Base-by-base conservation (phyloP, 2,329 filamentous ascomycete genomes). In the Ilyonectria robusta region DNA sequence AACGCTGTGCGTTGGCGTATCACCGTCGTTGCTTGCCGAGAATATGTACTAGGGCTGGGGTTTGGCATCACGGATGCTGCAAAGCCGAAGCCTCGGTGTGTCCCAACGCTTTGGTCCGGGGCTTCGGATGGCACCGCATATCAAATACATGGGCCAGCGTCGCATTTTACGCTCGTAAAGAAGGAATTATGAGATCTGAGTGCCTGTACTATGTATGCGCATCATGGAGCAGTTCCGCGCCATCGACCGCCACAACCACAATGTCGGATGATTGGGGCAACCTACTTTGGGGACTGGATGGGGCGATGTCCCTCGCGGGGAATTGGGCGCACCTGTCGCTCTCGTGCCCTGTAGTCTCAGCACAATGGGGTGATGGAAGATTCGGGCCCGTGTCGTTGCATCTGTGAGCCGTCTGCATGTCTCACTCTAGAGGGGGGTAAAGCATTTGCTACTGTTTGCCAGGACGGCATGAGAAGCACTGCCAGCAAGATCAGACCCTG, bases 161-260 rank as follows among this genome's bases (percentile, higher is more conserved):
- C 57, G 42, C 55, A 63, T 55, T 59, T 63, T 53, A 35, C 54
- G 23, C 33, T 61, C 47, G 48, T 51, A 26, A 58, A 65, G 61
- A 65, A 68, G 57, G 50, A 65, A 62, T 58, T 65, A 68, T 65
- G 58, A 59, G 57, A 65, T 68, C 40, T 42, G 21, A 50, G 46
- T 37, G 57, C 54, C 44, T 48, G 46, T 37, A 33, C 61, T 50
- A 46, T 42, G 23, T 33, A 65, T 68, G 66, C 66, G 58, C 51
- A 68, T 62, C 62, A 69, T 62, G 69, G 61, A 53, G 60, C 50
- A 60, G 44, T 58, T 58, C 57, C 48, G 46, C 67, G 69, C 69
- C 64, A 66, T 71, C 59, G 47, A 66, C 54, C 64, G 67, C 67
- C 69, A 70, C 69, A 70, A 56, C 69, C 65, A 70, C 54, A 44